Evolutionary conservation across 139 green algal genomes (phyloP).

Genomic region (Pleodorina starrii): DNA sequence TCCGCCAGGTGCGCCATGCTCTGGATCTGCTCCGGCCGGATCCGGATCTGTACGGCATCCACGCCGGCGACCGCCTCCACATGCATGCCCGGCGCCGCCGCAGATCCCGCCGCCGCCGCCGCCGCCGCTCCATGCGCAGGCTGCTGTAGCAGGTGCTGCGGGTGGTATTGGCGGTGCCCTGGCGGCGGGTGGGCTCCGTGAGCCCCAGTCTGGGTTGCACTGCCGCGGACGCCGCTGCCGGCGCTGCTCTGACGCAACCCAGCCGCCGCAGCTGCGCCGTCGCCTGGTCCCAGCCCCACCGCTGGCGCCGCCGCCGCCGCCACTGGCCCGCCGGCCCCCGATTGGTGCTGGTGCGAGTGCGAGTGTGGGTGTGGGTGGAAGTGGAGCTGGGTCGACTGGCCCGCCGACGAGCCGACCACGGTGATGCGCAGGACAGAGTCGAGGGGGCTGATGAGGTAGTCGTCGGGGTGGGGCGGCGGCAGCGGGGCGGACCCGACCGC

Average conservation of each 20-base stretch:
- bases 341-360: not conserved
- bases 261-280: not conserved
- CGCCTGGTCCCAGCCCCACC: not conserved
- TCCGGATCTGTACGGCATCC: slow-evolving; percentile 57
- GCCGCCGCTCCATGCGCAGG: not conserved
- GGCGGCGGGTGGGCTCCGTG: not conserved
- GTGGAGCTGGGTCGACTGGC: not conserved
- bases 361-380: not conserved
- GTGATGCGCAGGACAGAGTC: slow-evolving; percentile 49
- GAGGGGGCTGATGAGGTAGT: slow-evolving; percentile 51
- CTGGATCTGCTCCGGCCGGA: slow-evolving; percentile 51
- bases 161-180: not conserved
- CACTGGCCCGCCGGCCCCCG: not conserved
- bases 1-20: slow-evolving; percentile 63
- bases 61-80: slow-evolving; percentile 61
- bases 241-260: not conserved
- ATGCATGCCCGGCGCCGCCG: not conserved
- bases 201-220: not conserved
- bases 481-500: not conserved
- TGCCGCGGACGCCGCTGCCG: not conserved
- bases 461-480: not conserved
- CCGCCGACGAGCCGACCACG: not conserved
- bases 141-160: not conserved
- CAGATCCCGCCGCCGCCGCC: not conserved
- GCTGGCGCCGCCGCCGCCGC: not conserved